phyloP scores from a whole-genome alignment of 495 filamentous ascomycete genomes.

The Aspergillus cristatus region DNA sequence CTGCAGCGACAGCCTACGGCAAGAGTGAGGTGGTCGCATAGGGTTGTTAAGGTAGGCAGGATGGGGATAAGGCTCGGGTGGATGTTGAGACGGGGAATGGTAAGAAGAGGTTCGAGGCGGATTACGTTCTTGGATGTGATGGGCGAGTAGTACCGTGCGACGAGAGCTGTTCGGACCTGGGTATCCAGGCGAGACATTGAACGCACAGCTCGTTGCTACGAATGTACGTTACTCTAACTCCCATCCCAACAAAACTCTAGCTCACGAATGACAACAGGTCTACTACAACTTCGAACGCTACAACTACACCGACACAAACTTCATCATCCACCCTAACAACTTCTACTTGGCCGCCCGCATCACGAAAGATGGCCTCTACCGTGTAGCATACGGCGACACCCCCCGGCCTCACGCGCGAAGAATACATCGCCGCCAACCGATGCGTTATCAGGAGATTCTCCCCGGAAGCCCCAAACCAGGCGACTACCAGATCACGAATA shows the following conservation, averaged over 20 bases:
- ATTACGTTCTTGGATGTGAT: slow-evolving; percentile 52
- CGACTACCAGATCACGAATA: slow-evolving; percentile 45
- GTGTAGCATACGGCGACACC: slow-evolving; percentile 50
- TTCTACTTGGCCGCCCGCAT: slow-evolving; percentile 55
- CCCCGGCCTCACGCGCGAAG: slow-evolving; percentile 41
- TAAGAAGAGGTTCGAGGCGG: slow-evolving; percentile 31
- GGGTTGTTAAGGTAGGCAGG: slow-evolving; percentile 39
- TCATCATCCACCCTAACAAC: slow-evolving; percentile 49
- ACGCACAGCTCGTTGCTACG: slow-evolving; percentile 51
- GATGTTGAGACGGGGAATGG: slow-evolving; percentile 39
- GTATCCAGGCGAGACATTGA: slow-evolving; percentile 51
- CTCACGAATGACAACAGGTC: slow-evolving; percentile 22
- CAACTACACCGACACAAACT: slow-evolving; percentile 47
- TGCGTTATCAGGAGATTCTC: slow-evolving; percentile 45
- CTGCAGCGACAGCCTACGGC: slow-evolving; percentile 32
- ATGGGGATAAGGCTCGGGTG: slow-evolving; percentile 39
- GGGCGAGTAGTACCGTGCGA: slow-evolving; percentile 46
- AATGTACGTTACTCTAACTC: slow-evolving; percentile 34
- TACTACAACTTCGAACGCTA: slow-evolving; percentile 50
- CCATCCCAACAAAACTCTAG: too few relatives aligned
- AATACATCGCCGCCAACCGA: slow-evolving; percentile 44
- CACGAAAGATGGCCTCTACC: slow-evolving; percentile 47
- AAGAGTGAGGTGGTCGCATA: slow-evolving; percentile 38
- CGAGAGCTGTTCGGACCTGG: slow-evolving; percentile 46
- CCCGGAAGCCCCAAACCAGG: slow-evolving; percentile 49